phyloP scores from a whole-genome alignment of 2,329 filamentous ascomycete genomes.

The Pyrenochaeta sp. region DNA sequence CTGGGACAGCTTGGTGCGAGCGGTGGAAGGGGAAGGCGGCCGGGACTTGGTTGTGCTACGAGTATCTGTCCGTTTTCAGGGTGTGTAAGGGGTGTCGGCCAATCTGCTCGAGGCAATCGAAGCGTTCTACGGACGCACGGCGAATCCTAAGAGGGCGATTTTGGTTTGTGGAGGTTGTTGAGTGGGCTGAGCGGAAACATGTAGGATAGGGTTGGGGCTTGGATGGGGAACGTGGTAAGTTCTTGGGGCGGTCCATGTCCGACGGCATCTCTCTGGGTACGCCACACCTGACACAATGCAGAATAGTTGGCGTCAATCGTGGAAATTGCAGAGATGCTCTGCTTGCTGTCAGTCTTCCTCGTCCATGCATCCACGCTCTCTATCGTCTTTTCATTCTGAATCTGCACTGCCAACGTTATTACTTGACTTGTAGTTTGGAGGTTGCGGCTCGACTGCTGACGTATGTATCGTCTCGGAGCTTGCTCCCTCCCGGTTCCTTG shows the following conservation, averaged over 20 bases:
- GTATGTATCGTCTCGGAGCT: conserved; percentile 15
- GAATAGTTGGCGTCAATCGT: background rate
- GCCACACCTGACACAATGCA: conserved; percentile 12
- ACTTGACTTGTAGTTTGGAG: background rate
- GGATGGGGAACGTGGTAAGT: conserved; percentile 19
- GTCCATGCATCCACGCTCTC: background rate
- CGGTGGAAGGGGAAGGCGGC: background rate
- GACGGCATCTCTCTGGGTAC: background rate
- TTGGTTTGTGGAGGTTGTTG: background rate
- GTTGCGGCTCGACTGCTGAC: conserved; percentile 12
- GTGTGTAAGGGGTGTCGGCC: conserved; percentile 1
- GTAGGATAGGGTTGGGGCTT: conserved; percentile 5
- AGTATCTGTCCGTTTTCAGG: conserved; percentile 11
- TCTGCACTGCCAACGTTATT: background rate
- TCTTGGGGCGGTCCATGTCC: conserved; percentile 14
- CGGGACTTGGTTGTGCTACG: background rate
- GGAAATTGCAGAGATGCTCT: background rate
- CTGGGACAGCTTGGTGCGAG: background rate
- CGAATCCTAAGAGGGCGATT: background rate
- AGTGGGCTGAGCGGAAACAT: background rate
- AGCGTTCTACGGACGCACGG: background rate
- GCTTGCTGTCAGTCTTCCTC: background rate
- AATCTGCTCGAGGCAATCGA: background rate
- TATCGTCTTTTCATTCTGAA: background rate
- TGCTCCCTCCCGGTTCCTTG: conserved; percentile 6